Evolutionary conservation across 2,329 filamentous ascomycete species (phyloP), one percentile per base, ranked within the genome.

Genomic region (Gliomastix tumulicola): DNA sequence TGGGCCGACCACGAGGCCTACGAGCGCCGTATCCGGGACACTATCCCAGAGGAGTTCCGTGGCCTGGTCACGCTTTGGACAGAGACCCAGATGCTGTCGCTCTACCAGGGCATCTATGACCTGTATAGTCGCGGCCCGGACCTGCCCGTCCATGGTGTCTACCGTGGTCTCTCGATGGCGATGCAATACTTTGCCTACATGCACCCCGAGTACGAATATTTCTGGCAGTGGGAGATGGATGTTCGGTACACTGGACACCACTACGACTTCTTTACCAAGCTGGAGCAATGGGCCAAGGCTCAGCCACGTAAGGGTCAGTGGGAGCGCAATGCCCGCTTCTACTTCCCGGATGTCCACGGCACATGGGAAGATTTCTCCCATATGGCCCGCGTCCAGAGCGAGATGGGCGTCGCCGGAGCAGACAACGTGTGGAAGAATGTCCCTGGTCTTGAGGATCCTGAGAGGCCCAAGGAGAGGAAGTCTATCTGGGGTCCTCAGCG

Each of bases 191-290:
- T 97, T 56, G 86, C 89, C 6, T 80, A 89, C 52, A 75, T 79
- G 49, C 88, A 95, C 58, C 84, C 86, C 2, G 88, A 94, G 56
- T 95, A 89, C 53, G 87, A 94, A 33, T 86, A 80, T 62, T 88
- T 88, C 59, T 95, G 88, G 88, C 86, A 94, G 47, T 94, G 88
- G 86, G 88, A 95, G 59, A 90, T 94, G 82, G 88, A 95, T 51
- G 79, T 89, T 31, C 81, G 88, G 21, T 94, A 94, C 57, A 92
- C 84, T 1, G 88, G 88, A 23, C 88, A 95, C 60, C 90, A 85
- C 65, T 88, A 84, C 46, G 77, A 86, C 42, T 60, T 87, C 16
- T 74, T 90, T 50, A 74, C 78, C 46, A 82, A 82, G 53, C 64
- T 88, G 25, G 72, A 77, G 49, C 63, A 66, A 31, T 92, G 84